Conservation (phyloP, 2,329 filamentous ascomycete species). For the Colletotrichum liriopes region DNA sequence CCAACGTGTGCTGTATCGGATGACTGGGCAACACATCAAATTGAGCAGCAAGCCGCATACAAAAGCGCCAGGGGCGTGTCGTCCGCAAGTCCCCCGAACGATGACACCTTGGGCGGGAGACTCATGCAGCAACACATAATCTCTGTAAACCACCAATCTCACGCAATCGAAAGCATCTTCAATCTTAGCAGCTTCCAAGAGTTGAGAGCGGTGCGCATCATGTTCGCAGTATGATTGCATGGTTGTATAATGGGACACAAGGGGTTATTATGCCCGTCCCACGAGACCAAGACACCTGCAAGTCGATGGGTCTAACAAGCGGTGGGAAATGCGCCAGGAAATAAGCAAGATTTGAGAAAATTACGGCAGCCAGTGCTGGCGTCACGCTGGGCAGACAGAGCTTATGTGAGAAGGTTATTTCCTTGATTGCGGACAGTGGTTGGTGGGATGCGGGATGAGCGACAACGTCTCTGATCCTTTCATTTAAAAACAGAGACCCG, state of each 20-base stretch:
- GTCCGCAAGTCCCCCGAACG: neutral
- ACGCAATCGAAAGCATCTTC: neutral
- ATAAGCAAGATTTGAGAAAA: conserved; percentile 37
- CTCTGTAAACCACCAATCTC: neutral
- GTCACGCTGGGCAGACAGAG: conserved; percentile 34
- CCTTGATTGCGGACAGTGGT: conserved; percentile 34
- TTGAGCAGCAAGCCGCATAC: neutral
- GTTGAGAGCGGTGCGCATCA: conserved; percentile 9
- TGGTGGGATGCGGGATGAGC: conserved; percentile 34
- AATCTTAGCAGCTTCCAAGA: neutral
- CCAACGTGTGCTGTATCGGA: conserved; percentile 2
- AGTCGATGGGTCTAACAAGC: conserved; percentile 23
- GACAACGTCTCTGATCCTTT: conserved; percentile 37
- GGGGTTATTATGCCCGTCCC: conserved; percentile 16
- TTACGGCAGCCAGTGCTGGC: conserved; percentile 19
- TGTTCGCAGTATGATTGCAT: conserved; percentile 5
- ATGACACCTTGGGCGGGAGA: conserved; percentile 15
- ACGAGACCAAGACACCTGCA: conserved; percentile 12
- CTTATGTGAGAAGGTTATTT: conserved; percentile 40
- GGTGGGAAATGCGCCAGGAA: conserved; percentile 27
- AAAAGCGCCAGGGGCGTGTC: conserved; percentile 6
- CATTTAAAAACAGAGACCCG: conserved; percentile 40
- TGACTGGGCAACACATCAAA: conserved; percentile 3
- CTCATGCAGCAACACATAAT: conserved; percentile 14
- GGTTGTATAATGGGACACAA: conserved; percentile 13